A percentile compares a stretch with the other conserved stretches of the same genome.
phyloP scores from a whole-genome alignment of 2,329 filamentous ascomycete species.

The Colletotrichum chlorophyti region DNA sequence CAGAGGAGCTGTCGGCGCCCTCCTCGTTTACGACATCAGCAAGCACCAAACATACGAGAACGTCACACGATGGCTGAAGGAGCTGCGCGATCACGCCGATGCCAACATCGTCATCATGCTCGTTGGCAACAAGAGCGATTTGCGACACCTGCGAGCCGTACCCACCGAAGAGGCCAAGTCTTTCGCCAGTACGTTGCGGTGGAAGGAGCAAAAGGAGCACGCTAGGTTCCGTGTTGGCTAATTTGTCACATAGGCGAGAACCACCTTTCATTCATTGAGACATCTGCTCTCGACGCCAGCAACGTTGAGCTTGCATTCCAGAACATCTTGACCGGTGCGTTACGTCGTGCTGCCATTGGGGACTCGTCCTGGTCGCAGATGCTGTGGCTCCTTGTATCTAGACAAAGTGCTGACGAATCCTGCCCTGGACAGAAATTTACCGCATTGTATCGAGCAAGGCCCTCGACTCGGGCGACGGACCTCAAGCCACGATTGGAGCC shows the following conservation, averaged over 20 bases:
- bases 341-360: not conserved
- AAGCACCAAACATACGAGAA: constrained; percentile 99
- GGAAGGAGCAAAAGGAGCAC: constrained; percentile 14
- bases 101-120: constrained; percentile 99
- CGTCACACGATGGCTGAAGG: constrained; percentile 98
- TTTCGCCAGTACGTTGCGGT: constrained; percentile 79
- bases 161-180: constrained; percentile 97
- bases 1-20: constrained; percentile 93
- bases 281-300: constrained; percentile 96
- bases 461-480: constrained; percentile 85
- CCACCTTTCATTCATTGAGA: constrained; percentile 99
- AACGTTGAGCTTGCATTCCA: constrained; percentile 99
- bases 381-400: too few species aligned
- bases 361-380: too few species aligned
- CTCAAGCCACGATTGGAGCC: constrained; percentile 79
- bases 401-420: not conserved
- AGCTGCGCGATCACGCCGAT: constrained; percentile 96
- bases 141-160: constrained; percentile 95
- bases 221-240: constrained; percentile 2
- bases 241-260: constrained; percentile 75
- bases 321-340: constrained; percentile 95
- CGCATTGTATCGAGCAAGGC: constrained; percentile 98
- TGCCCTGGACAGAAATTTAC: constrained; percentile 81
- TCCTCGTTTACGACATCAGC: constrained; percentile 99
- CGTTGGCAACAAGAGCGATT: constrained; percentile 99